These are phyloP conservation scores for Pedinophyceae sp. DNA, from an alignment of 139 green algal species.

Conservation along the genomic window DNA sequence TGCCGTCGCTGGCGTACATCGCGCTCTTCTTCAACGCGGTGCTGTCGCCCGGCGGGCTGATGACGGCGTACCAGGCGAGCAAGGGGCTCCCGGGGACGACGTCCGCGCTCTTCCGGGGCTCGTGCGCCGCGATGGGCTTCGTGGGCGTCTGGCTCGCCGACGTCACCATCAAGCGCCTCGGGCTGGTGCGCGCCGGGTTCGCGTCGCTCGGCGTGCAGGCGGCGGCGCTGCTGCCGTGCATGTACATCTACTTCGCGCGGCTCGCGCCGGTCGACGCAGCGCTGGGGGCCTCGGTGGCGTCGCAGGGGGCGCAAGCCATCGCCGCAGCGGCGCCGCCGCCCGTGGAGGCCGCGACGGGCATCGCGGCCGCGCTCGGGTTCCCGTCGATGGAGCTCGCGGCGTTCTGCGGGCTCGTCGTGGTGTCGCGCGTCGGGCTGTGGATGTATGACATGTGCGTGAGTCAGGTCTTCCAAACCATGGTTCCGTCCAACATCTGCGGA, in stretches of 20 bases:
- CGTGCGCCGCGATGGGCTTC: slow-evolving; percentile 29
- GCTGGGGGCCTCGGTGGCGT: slow-evolving; percentile 4
- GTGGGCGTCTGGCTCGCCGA: slow-evolving; percentile 19
- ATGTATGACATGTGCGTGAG: slow-evolving; percentile 32
- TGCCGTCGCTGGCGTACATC: slow-evolving; percentile 22
- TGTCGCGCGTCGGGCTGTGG: slow-evolving; percentile 31
- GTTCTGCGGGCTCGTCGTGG: slow-evolving; percentile 24
- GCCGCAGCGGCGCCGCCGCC: slow-evolving; percentile 4
- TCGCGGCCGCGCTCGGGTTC: slow-evolving; percentile 14
- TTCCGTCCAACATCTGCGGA: neutral
- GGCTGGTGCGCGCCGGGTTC: slow-evolving; percentile 17
- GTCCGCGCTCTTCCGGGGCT: slow-evolving; percentile 14
- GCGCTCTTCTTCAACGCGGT: slow-evolving; percentile 37
- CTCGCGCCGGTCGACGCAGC: slow-evolving; percentile 2
- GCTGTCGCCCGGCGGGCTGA: slow-evolving; percentile 22
- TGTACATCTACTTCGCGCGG: neutral
- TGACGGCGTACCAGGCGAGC: slow-evolving; percentile 22
- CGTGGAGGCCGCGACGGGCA: slow-evolving; percentile 1
- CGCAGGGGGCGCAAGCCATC: slow-evolving; percentile 6
- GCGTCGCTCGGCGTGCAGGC: slow-evolving; percentile 16
- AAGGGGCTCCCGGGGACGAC: slow-evolving; percentile 17
- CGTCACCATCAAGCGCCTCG: slow-evolving; percentile 14
- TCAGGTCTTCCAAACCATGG: slow-evolving; percentile 1
- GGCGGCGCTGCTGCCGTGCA: slow-evolving; percentile 4
- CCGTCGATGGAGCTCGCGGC: no score